A percentile compares a stretch with the other conserved stretches of the same genome.
Conservation (phyloP, 2,329 filamentous ascomycete genomes). For the Colletotrichum ledebouriae region DNA sequence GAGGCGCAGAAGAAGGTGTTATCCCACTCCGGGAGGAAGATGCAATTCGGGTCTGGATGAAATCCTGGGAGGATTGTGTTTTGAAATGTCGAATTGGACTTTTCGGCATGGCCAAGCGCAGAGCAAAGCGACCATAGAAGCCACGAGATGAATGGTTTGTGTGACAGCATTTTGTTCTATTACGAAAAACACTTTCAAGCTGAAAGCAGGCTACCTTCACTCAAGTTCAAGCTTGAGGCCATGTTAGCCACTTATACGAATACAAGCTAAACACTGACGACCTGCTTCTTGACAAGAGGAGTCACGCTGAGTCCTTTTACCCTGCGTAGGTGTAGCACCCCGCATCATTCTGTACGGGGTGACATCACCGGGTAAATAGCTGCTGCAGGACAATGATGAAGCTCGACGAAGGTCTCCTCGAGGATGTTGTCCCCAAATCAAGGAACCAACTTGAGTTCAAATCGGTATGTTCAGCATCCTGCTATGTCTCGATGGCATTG, state of each 20-base stretch:
- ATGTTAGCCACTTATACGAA: not conserved
- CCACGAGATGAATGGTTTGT: not conserved
- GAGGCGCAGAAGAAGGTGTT: slow-evolving; percentile 64
- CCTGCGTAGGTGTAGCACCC: slow-evolving; percentile 8
- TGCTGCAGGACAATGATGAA: slow-evolving; percentile 1
- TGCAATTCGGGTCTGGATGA: slow-evolving; percentile 62
- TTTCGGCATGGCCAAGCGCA: not conserved
- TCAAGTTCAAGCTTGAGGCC: not conserved
- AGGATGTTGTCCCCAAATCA: not conserved
- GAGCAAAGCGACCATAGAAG: not conserved
- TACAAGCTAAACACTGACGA: not conserved
- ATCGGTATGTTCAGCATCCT: no score
- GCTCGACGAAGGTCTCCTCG: not conserved
- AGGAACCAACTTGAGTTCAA: no score
- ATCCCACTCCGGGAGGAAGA: slow-evolving; percentile 53
- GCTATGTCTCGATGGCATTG: no score
- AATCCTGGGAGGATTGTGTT: slow-evolving; percentile 65
- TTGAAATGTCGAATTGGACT: slow-evolving; percentile 46
- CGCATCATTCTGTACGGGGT: slow-evolving; percentile 14
- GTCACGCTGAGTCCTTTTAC: slow-evolving; percentile 9
- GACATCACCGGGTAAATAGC: slow-evolving; percentile 19
- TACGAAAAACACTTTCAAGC: not conserved
- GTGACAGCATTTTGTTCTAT: not conserved
- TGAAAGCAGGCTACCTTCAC: not conserved
- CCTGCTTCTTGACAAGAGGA: no score